phyloP scores from a whole-genome alignment of 441 rosid species.

The Iberis amara region DNA sequence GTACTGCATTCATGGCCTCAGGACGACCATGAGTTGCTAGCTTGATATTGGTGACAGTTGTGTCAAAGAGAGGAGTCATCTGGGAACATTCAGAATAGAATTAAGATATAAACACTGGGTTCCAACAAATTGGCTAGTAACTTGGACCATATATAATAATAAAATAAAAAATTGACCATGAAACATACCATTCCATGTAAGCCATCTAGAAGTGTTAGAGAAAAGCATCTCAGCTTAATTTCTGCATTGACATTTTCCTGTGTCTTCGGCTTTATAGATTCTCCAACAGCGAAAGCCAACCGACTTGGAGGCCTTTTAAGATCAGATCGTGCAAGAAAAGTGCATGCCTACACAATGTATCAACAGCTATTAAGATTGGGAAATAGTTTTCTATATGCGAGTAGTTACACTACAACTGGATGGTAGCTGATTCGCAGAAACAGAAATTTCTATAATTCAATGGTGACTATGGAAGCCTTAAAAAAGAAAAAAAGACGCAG shows the following conservation, averaged over 20 bases:
- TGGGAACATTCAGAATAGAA: constrained; percentile 39
- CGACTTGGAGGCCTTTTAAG: constrained; percentile 75
- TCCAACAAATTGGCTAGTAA: constrained; percentile 13
- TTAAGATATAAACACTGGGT: constrained; percentile 20
- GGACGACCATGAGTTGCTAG: constrained; percentile 91
- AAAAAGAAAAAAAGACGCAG: constrained; percentile 3
- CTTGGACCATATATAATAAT: background rate
- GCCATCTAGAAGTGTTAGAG: constrained; percentile 86
- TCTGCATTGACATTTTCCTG: constrained; percentile 85
- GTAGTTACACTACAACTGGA: constrained; percentile 20
- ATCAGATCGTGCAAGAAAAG: constrained; percentile 94
- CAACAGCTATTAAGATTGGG: constrained; percentile 24
- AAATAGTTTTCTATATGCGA: constrained; percentile 7
- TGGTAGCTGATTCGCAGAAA: constrained; percentile 11
- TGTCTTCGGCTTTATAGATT: constrained; percentile 82
- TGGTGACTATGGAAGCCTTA: constrained; percentile 2
- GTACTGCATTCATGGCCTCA: constrained; percentile 97
- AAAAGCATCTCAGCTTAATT: constrained; percentile 75
- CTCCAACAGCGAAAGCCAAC: constrained; percentile 79
- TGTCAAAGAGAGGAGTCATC: constrained; percentile 93
- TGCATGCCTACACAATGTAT: constrained; percentile 70
- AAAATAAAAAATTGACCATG: constrained; percentile 13
- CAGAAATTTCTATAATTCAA: constrained; percentile 10
- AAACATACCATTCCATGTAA: constrained; percentile 82
- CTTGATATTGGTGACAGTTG: constrained; percentile 87